Base-by-base conservation (phyloP, 495 filamentous ascomycete species). In the Aspergillus homomorphus region DNA sequence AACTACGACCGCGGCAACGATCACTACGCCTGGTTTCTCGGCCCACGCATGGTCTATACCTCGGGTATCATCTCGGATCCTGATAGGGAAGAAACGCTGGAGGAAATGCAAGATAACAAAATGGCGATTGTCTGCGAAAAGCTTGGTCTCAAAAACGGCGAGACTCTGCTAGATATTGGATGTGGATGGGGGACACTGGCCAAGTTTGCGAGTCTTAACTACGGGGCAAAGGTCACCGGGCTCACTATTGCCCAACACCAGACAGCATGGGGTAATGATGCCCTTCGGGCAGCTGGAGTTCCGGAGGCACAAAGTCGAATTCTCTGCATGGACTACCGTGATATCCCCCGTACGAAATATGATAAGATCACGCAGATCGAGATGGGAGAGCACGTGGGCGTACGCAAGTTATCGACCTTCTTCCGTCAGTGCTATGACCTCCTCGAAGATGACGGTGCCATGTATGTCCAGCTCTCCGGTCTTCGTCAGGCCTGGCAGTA, bases 1-100 rank as follows among this genome's bases (percentile, higher is more conserved):
- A 86, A 89, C 74, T 89, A 89, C 65, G 86, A 89, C 76, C 84
- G 86, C 44, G 86, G 86, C 62, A 86, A 89, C 64, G 86, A 89
- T 69, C 88, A 88, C 75, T 89, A 89, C 69, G 83, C 82, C 69
- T 89, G 86, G 85, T 89, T 89, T 72, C 73, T 89, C 15, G 86
- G 86, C 33, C 86, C 85, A 18, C 85, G 86, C 57, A 89, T 89
- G 86, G 83, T 89, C 69, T 89, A 89, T 67, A 89, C 86, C 8
- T 87, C 86, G 45, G 86, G 86, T 66, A 78, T 89, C 28, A 84
- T 89, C 58, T 79, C 83, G 58, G 86, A 89, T 67, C 77, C 86
- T 67, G 79, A 82, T 69, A 74, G 73, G 54, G 86, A 89, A 68
- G 86, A 89, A 66, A 68, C 77, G 14, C 79, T 89, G 12, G 86